A percentile compares a stretch with the other conserved stretches of the same genome.
phyloP scores from a whole-genome alignment of 305 asterid genomes.

The Fraxinus ornus region DNA sequence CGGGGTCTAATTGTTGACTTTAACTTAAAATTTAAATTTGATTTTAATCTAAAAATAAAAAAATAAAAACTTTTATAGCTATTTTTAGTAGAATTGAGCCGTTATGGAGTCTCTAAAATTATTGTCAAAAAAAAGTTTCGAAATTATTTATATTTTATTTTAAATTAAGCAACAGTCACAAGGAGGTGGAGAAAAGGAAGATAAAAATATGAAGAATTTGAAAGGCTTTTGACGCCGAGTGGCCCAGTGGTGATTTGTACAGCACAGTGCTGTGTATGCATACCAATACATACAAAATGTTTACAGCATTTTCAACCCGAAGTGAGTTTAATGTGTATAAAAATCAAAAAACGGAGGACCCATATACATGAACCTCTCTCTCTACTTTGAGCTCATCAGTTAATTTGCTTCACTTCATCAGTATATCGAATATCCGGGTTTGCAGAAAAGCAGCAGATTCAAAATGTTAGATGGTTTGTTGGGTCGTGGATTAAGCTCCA shows the following conservation, averaged over 20 bases:
- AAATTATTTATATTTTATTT: too few species aligned
- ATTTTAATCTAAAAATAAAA: too few species aligned
- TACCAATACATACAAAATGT: background rate
- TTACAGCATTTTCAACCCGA: background rate
- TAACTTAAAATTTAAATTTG: too few species aligned
- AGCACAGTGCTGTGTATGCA: background rate
- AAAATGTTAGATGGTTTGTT: constrained; percentile 86
- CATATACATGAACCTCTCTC: constrained; percentile 26
- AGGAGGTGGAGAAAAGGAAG: background rate
- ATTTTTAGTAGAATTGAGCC: too few species aligned
- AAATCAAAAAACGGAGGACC: constrained; percentile 33
- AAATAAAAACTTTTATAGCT: too few species aligned
- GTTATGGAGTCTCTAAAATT: too few species aligned
- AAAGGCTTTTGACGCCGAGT: background rate
- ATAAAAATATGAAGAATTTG: background rate
- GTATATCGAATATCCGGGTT: constrained; percentile 16
- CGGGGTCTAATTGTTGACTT: too few species aligned
- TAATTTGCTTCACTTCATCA: constrained; percentile 19
- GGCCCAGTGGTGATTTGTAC: background rate
- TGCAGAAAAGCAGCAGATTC: constrained; percentile 36
- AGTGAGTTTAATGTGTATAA: constrained; percentile 6
- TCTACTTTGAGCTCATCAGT: background rate
- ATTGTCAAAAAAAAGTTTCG: background rate
- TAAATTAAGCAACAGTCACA: background rate
- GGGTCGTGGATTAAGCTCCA: constrained; percentile 80